Evolutionary conservation across 179 eudicot genomes (phyloP), one percentile per base, ranked within the genome.

Genomic region (Beta macrorhiza): DNA sequence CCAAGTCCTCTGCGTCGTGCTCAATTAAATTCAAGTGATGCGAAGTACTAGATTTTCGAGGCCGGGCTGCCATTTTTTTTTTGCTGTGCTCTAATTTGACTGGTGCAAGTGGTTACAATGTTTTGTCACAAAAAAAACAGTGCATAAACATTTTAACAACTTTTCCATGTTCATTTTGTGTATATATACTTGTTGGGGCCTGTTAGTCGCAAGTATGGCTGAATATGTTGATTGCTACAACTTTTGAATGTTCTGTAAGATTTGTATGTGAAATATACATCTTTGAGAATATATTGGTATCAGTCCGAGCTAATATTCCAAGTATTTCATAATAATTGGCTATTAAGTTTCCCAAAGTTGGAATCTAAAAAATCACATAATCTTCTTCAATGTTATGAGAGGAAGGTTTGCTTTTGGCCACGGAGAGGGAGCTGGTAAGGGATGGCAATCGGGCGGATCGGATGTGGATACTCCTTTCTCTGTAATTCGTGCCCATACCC

Each of bases 71-170:
- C 10, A 1, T 22, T 9, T 63, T 63, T 63, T 9, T 22, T 22
- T 63, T 22, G 0, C 25, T 25, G 37, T 64, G 68, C 44, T 64
- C 42, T 25, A 11, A 64, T 22, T 64, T 25, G 16, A 5, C 25
- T 11, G 3, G 42, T 64, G 68, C 1, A 64, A 64, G 68, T 64
- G 44, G 68, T 64, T 64, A 11, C 68, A 64, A 25, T 64, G 68
- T 64, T 64, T 64, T 22, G 68, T 11, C 44, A 25, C 42, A 12
- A 64, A 25, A 25, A 22, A 25, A 25, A 25, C 42, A 25, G 68
- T 64, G 68, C 37, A 64, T 64, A 25, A 64, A 64, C 68, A 64
- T 64, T 64, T 12, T 64, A 64, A 64, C 68, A 64, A 64, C 68
- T 64, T 22, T 17, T 15, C 68, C 25, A 11, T 25, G 29, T 25